Conservation (phyloP, 2,329 filamentous ascomycete species). For the Calonectria pseudoreteaudii region DNA sequence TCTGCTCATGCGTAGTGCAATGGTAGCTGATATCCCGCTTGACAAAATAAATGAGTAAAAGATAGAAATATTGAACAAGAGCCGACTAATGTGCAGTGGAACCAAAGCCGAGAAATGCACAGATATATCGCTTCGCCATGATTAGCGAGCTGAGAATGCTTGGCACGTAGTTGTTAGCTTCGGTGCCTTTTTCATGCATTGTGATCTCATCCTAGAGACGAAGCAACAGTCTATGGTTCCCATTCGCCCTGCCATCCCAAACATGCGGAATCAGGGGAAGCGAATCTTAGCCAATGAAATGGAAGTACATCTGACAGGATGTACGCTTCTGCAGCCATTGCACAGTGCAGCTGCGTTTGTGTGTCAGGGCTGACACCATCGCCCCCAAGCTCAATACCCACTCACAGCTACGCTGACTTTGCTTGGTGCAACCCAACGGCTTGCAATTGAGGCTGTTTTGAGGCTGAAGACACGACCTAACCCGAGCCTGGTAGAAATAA, state of each 20-base stretch:
- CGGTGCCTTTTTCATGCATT: background rate
- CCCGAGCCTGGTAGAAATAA: background rate
- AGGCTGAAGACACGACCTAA: background rate
- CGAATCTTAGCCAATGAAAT: background rate
- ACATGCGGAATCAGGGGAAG: background rate
- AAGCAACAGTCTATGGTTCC: background rate
- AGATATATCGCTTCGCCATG: background rate
- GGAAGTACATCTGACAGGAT: background rate
- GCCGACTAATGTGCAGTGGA: background rate
- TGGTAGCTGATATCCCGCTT: too few species aligned
- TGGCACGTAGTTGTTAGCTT: background rate
- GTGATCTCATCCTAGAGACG: background rate
- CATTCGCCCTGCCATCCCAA: background rate
- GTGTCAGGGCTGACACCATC: background rate
- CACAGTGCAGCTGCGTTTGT: background rate
- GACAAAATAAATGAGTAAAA: background rate
- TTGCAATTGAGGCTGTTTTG: background rate
- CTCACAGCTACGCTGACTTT: background rate
- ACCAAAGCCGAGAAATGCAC: background rate
- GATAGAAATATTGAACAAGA: background rate
- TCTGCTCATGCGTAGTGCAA: too few species aligned
- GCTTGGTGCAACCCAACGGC: background rate
- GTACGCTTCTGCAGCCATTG: background rate
- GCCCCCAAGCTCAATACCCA: background rate
- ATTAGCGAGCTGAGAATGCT: background rate